Base-by-base conservation (phyloP, 768 basidiomycete species). In the Termitomyces sp. region DNA sequence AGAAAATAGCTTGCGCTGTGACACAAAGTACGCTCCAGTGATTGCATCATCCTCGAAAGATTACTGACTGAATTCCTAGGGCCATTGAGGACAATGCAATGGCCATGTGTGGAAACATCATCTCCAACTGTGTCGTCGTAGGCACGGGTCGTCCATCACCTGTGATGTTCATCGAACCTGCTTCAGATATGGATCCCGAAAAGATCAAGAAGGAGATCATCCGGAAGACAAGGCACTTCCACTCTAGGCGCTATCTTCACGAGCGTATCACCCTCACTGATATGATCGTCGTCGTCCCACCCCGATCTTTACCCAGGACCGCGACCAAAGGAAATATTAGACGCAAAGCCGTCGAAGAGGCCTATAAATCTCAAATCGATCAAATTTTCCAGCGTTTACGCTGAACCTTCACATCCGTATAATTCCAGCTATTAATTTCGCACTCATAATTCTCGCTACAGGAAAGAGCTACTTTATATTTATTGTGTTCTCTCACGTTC, bases 321-420 rank as follows among this genome's bases (percentile, higher is more conserved):
- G 84, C 83, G 20, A 90, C 90, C 13, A 92, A 92, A 74, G 89
- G 90, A 30, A 92, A 91, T 66, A 87, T 92, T 62, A 84, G 90
- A 50, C 82, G 90, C 45, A 82, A 79, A 62, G 89, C 87, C 13
- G 88, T 91, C 22, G 90, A 92, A 71, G 86, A 88, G 61, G 64
- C 75, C 26, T 89, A 82, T 75, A 77, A 77, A 65, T 62, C 67
- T 26, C 73, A 81, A 55, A 78, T 92, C 24, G 87, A 91, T 70
- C 67, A 68, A 36, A 79, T 89, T 37, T 90, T 85, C 63, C 69
- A 50, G 34, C 62, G 57, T 27, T 27, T 44, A 36, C 61, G 43
- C n/a, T 62, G 39, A 58, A 36, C 40, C 22, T 37, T 39, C n/a
- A 47, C 22, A 26, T n/a, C 30, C 61, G 10, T 39, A 52, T 40